A percentile compares a stretch with the other conserved stretches of the same genome.
phyloP scores from a whole-genome alignment of 2,329 filamentous ascomycete species.

The Nemania diffusa region DNA sequence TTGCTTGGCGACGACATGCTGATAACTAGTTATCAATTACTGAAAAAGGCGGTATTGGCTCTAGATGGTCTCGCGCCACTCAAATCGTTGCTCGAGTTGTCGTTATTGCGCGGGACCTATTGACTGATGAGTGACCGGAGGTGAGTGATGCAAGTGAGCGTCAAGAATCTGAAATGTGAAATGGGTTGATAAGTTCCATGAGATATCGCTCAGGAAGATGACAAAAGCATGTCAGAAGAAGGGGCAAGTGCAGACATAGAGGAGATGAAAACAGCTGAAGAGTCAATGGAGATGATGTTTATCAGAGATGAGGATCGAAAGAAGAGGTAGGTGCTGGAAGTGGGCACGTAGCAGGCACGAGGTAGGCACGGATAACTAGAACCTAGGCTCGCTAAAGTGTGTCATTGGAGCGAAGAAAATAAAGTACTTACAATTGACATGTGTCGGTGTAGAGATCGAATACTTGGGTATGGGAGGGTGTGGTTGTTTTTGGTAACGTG shows the following conservation, averaged over 20 bases:
- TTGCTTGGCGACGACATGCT: constrained; percentile 54
- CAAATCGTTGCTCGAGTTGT: background rate
- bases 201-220: background rate
- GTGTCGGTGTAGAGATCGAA: background rate
- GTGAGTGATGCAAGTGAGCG: background rate
- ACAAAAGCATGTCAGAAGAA: background rate
- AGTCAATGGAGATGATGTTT: background rate
- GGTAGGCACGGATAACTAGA: background rate
- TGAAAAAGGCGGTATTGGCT: background rate
- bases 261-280: background rate
- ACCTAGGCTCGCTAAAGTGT: background rate
- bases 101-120: background rate
- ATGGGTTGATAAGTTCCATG: background rate
- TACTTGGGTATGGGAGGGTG: background rate
- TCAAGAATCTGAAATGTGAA: background rate
- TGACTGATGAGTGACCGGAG: constrained; percentile 3
- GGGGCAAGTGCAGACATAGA: background rate
- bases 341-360: background rate
- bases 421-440: constrained; percentile 8
- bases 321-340: background rate
- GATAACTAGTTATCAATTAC: background rate
- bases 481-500: background rate
- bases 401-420: background rate
- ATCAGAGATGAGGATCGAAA: background rate
- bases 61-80: background rate